Base-by-base conservation (phyloP, 1,284 basidiomycete species). In the Puccinia polysora region DNA sequence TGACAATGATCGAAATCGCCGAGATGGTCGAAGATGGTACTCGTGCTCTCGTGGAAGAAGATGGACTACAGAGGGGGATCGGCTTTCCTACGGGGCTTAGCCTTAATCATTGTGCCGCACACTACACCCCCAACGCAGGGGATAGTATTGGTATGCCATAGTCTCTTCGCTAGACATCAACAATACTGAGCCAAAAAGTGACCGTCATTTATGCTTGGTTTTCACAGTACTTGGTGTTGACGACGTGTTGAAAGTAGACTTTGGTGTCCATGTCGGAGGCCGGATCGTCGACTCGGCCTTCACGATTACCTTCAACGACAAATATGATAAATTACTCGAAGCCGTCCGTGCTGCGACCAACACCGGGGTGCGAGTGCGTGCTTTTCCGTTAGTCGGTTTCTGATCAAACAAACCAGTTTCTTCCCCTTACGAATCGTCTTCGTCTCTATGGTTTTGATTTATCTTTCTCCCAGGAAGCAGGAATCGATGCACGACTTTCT, bases 61-160 rank as follows among this genome's bases (percentile, higher is more conserved):
- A 89, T 76, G 93, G 91, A 0, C 81, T 96, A 73, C 87, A 92
- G 74, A 83, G 86, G 73, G 90, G 96, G 14, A 84, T 98, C 78
- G 92, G 94, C 18, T 92, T 99, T 83, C 96, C 96, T n/a, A 98
- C 95, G 1, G 96, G 96, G 40, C 82, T 98, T 75, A 94, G 88
- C 80, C 81, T 94, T 75, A 98, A 98, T 81, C 85, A 97, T 80
- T 91, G 91, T 75, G 96, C 96, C 0, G 96, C 96, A 32, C 96
- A 99, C 81, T 99, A 92, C 80, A 89, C 91, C 4, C 96, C 96
- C 14, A 99, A 98, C 80, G 87, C 92, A 0, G 93, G 93, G 32
- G 95, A 97, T 81, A 95, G 86, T 32, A 86, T 82, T 73, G 84
- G 92, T 93, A 75, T 74, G 87, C 81, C 14, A 8, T n/a, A 47